Evolutionary conservation across 176 grass and related monocot genomes (phyloP).

Genomic region (maize (Zea mays)): Zm-B73-REFERENCE-NAM-5.0 NC_050096.1:220087001-220087500

Average conservation of each 20-base stretch:
- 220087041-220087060: slow-evolving; percentile 59
- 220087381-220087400: slow-evolving; percentile 90
- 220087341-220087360: slow-evolving; percentile 83
- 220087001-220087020: slow-evolving; percentile 84
- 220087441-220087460: slow-evolving; percentile 12
- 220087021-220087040: slow-evolving; percentile 51
- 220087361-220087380: slow-evolving; percentile 88
- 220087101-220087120: slow-evolving; percentile 86
- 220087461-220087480: slow-evolving; percentile 37
- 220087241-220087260: slow-evolving; percentile 35
- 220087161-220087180: slow-evolving; percentile 72
- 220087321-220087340: slow-evolving; percentile 75
- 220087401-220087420: slow-evolving; percentile 77
- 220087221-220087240: slow-evolving; percentile 5
- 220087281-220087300: slow-evolving; percentile 94
- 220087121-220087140: slow-evolving; percentile 93
- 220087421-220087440: slow-evolving; percentile 30
- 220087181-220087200: slow-evolving; percentile 61
- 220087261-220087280: slow-evolving; percentile 74
- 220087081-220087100: slow-evolving; percentile 87
- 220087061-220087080: slow-evolving; percentile 66
- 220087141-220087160: slow-evolving; percentile 98
- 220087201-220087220: slow-evolving; percentile 25
- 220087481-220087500: slow-evolving; percentile 60
- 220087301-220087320: slow-evolving; percentile 97